Evolutionary conservation across 345 rosid genomes (phyloP).

Genomic region (Gossypium turneri): DNA sequence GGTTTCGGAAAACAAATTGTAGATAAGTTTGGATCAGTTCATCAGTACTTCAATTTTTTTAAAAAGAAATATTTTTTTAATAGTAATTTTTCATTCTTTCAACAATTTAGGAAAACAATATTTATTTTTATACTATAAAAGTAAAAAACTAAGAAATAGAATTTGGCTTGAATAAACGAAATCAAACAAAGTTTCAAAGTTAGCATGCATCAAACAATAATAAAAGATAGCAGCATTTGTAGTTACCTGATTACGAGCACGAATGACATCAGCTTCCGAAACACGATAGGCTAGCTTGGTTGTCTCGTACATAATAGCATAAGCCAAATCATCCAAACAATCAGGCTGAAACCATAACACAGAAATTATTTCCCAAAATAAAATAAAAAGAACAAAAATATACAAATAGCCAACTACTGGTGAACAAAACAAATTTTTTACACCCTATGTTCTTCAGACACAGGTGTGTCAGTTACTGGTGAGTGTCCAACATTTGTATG

Average conservation of each 20-base stretch:
- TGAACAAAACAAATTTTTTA: not conserved
- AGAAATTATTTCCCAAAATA: not conserved
- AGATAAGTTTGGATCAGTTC: not conserved
- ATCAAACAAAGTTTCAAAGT: not conserved
- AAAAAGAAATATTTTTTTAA: no score
- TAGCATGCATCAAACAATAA: not conserved
- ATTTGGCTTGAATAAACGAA: not conserved
- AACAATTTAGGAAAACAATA: not conserved
- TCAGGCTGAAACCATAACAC: slow-evolving; percentile 48
- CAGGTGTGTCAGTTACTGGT: not conserved
- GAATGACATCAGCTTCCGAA: slow-evolving; percentile 91
- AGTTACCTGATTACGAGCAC: slow-evolving; percentile 94
- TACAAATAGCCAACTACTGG: not conserved
- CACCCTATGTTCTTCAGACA: not conserved
- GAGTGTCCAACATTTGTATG: not conserved
- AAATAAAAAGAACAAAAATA: not conserved
- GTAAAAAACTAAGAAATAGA: not conserved
- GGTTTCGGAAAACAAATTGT: no score
- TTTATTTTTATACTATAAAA: no score
- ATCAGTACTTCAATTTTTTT: not conserved
- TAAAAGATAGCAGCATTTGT: not conserved
- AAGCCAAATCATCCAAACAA: slow-evolving; percentile 78
- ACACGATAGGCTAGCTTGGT: slow-evolving; percentile 82
- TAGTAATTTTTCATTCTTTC: not conserved
- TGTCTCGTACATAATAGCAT: slow-evolving; percentile 89